Percentiles rank a stretch among this genome's conserved stretches.
Conservation (phyloP, 2,329 filamentous ascomycete genomes). For the Chaetomiaceae sp. region DNA sequence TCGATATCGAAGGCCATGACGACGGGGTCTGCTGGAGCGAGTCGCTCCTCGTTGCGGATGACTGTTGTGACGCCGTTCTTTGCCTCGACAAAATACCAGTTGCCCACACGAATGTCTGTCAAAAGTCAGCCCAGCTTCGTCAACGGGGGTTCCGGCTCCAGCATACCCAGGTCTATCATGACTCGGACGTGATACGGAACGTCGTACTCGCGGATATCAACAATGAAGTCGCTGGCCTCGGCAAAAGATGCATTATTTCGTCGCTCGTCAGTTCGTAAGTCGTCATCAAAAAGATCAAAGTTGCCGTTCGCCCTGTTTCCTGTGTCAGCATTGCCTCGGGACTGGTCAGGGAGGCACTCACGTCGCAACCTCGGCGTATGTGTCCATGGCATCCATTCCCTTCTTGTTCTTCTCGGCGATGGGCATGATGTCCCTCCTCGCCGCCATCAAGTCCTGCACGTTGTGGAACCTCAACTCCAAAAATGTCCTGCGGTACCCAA, state of each 20-base stretch:
- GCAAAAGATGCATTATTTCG: slow-evolving; percentile 69
- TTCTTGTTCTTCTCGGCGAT: slow-evolving; percentile 96
- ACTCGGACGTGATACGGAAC: slow-evolving; percentile 99
- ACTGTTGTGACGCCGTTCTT: slow-evolving; percentile 88
- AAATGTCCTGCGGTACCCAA: slow-evolving; percentile 86
- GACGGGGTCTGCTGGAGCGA: slow-evolving; percentile 91
- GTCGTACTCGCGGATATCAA: slow-evolving; percentile 98
- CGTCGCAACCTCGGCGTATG: slow-evolving; percentile 93
- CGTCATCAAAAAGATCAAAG: slow-evolving; percentile 93
- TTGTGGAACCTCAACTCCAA: slow-evolving; percentile 84
- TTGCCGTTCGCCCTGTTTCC: slow-evolving; percentile 63
- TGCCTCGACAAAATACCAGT: slow-evolving; percentile 93
- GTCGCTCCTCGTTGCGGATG: slow-evolving; percentile 76
- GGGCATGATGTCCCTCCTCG: slow-evolving; percentile 77
- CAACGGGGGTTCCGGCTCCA: background rate
- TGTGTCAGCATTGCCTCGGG: slow-evolving; percentile 14
- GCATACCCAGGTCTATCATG: slow-evolving; percentile 82
- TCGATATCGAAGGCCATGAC: slow-evolving; percentile 99
- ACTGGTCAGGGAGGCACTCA: slow-evolving; percentile 40
- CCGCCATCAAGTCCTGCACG: slow-evolving; percentile 79
- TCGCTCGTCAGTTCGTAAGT: slow-evolving; percentile 74
- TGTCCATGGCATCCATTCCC: slow-evolving; percentile 94
- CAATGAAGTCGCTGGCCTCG: slow-evolving; percentile 93
- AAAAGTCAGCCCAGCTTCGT: slow-evolving; percentile 22
- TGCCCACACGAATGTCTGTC: slow-evolving; percentile 86